Evolutionary conservation across 495 filamentous ascomycete genomes (phyloP), one percentile per base, ranked within the genome.

Genomic region (Penicillium arizonense): DNA sequence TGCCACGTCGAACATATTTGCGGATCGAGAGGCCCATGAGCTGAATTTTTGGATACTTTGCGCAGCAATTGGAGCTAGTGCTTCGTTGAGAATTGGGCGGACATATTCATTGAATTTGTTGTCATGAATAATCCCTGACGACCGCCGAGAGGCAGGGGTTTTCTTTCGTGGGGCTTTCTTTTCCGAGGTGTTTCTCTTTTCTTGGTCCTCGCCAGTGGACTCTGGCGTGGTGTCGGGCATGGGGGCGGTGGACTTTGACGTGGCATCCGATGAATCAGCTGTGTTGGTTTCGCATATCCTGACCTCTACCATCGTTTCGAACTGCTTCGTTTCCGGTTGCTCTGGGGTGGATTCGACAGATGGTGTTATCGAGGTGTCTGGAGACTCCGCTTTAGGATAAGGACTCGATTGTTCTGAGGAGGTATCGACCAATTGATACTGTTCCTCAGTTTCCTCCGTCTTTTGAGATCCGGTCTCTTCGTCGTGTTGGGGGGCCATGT

Each of bases 21-120:
- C 73, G 3, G 69, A 72, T 16, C 69, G 66, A 1, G 67, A 66
- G 28, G 72, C 72, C 75, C 75, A 77, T 1, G 72, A 69, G 36
- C 49, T 54, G 45, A 77, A 77, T 42, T 64, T 76, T 46, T 76
- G 74, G 8, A 75, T 65, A 16, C 62, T 63, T 50, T 70, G 69
- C 1, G 72, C 68, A 2, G 72, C 68, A 18, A 68, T 53, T 3
- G 68, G 58, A 1, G 74, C 75, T 12, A 71, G 20, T 1, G 72
- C 69, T 56, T 76, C 70, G 34, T 70, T 51, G 5, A 77, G 56
- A 21, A 77, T 73, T 16, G 63, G 55, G 3, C 55, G 64, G n/a
- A 73, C 72, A 35, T 77, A 77, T 26, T 59, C 47, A 54, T 69
- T 76, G 14, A 57, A 56, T 38, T 70, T 69, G 20, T 57, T 58